Evolutionary conservation across 257 asterid species (phyloP).

Genomic region (Salvia splendens): DNA sequence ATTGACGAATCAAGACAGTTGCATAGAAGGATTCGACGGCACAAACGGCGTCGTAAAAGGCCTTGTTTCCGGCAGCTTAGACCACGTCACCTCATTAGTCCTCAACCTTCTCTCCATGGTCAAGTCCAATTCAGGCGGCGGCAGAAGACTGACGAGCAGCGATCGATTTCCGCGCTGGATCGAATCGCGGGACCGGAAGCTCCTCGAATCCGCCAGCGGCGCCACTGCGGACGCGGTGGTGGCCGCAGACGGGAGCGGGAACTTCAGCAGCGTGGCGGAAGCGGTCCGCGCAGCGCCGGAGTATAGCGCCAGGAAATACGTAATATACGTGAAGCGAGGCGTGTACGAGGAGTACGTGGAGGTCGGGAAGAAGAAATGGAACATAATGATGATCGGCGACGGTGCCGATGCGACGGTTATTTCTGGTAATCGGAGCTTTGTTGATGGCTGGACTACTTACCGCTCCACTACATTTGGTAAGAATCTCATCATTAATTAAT

Average conservation of each 20-base stretch:
- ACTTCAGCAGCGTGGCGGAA: slow-evolving; percentile 42
- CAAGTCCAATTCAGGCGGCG: slow-evolving; percentile 14
- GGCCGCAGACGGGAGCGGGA: slow-evolving; percentile 55
- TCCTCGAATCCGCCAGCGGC: slow-evolving; percentile 32
- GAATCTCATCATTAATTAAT: background rate
- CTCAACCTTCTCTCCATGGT: slow-evolving; percentile 33
- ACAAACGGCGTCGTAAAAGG: slow-evolving; percentile 32
- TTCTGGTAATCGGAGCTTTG: slow-evolving; percentile 46
- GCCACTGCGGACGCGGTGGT: slow-evolving; percentile 48
- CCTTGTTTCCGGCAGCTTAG: slow-evolving; percentile 29
- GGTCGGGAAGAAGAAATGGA: slow-evolving; percentile 57
- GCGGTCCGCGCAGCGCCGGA: slow-evolving; percentile 56
- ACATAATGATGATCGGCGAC: slow-evolving; percentile 67
- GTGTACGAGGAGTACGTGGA: slow-evolving; percentile 62
- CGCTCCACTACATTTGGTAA: slow-evolving; percentile 65
- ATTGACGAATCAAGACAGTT: slow-evolving; percentile 54
- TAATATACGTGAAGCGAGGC: slow-evolving; percentile 57
- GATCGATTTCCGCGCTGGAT: slow-evolving; percentile 45
- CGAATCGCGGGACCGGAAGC: slow-evolving; percentile 35
- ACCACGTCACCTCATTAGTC: slow-evolving; percentile 40
- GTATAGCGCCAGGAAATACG: slow-evolving; percentile 34
- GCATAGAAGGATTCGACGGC: slow-evolving; percentile 56
- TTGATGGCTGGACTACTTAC: slow-evolving; percentile 55
- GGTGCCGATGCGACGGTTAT: slow-evolving; percentile 55
- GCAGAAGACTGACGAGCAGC: slow-evolving; percentile 23